A percentile compares a stretch with the other conserved stretches of the same genome.
Evolutionary conservation across 805 yeast genomes (phyloP).

Genomic region (Saturnispora diversa): DNA sequence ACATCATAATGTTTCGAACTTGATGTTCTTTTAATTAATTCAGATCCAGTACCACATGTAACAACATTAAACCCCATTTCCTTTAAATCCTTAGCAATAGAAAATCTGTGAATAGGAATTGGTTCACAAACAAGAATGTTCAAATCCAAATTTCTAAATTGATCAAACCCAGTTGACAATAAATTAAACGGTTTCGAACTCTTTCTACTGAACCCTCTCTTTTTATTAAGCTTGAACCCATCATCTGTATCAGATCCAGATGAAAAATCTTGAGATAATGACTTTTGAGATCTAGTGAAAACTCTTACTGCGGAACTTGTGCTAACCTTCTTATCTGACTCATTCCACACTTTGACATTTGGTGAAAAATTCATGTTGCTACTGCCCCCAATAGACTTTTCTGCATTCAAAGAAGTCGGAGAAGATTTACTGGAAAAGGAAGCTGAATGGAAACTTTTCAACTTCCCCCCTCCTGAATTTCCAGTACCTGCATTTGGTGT

Average conservation of each 20-base stretch:
- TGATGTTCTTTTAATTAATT: slow-evolving; percentile 70
- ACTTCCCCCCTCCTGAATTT: not conserved
- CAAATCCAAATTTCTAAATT: slow-evolving; percentile 25
- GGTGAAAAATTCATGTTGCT: slow-evolving; percentile 22
- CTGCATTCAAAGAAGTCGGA: slow-evolving; percentile 13
- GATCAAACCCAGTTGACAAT: slow-evolving; percentile 16
- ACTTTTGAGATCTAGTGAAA: slow-evolving; percentile 19
- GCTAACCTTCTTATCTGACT: not conserved
- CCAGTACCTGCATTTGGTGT: not conserved
- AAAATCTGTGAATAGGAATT: slow-evolving; percentile 70
- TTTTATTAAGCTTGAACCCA: slow-evolving; percentile 15
- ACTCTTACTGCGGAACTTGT: slow-evolving; percentile 23
- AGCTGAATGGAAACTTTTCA: not conserved
- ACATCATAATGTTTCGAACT: slow-evolving; percentile 79
- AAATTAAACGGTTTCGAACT: slow-evolving; percentile 12
- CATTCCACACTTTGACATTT: not conserved
- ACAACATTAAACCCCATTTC: slow-evolving; percentile 74
- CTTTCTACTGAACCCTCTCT: not conserved
- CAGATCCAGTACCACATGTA: slow-evolving; percentile 71
- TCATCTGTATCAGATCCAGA: slow-evolving; percentile 69
- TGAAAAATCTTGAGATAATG: slow-evolving; percentile 32
- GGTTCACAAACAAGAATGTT: slow-evolving; percentile 82
- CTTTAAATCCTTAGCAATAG: slow-evolving; percentile 55
- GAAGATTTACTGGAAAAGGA: slow-evolving; percentile 14
- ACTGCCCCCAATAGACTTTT: not conserved